phyloP scores from a whole-genome alignment of 1,284 basidiomycete genomes.

The Puccinia novopanici region DNA sequence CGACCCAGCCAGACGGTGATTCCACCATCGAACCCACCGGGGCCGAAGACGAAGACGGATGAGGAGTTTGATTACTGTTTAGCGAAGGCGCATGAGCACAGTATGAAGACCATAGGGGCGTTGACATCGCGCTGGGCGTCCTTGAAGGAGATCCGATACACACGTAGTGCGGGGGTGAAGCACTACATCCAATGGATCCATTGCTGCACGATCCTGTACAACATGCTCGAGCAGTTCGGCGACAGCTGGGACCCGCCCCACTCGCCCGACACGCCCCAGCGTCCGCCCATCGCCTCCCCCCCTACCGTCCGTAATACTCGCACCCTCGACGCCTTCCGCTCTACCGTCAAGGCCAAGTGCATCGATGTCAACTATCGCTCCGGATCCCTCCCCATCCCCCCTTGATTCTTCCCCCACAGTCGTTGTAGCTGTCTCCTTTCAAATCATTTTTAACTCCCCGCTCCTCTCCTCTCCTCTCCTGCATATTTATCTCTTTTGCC shows the following conservation, averaged over 20 bases:
- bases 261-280: not conserved
- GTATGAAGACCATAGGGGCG: not conserved
- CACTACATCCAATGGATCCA: constrained; percentile 28
- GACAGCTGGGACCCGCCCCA: not conserved
- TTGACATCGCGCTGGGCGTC: constrained; percentile 22
- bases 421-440: no score
- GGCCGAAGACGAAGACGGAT: not conserved
- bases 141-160: constrained; percentile 4
- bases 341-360: constrained; percentile 9
- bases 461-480: no score
- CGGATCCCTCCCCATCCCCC: not conserved
- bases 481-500: no score
- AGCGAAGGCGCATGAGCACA: constrained; percentile 24
- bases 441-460: no score
- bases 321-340: not conserved
- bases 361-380: not conserved
- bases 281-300: not conserved
- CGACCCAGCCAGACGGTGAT: not conserved
- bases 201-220: constrained; percentile 4
- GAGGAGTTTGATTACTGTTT: constrained; percentile 26
- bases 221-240: constrained; percentile 14
- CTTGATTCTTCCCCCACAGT: not conserved
- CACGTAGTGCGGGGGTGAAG: not conserved
- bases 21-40: constrained; percentile 6
- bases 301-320: constrained; percentile 1